These are phyloP conservation scores for Rhododendron griersonianum DNA, from an alignment of 148 eudicot genomes.

Conservation along the genomic window DNA sequence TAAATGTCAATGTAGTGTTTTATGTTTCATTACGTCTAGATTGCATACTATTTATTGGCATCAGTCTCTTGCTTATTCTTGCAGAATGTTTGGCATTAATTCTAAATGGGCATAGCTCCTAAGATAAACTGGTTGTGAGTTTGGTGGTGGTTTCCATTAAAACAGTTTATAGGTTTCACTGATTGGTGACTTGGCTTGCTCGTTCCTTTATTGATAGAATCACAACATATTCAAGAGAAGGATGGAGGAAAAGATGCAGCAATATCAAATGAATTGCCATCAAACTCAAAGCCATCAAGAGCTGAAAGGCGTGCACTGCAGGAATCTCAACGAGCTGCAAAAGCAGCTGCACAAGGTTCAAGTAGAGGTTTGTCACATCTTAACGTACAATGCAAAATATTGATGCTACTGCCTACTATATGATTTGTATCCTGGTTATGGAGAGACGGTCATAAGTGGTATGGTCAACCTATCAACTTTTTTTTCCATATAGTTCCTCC, in stretches of 20 bases:
- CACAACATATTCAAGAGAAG: constrained; percentile 31
- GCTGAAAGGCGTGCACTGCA: constrained; percentile 92
- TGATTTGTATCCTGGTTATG: neutral
- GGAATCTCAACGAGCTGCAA: constrained; percentile 93
- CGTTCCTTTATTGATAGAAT: neutral
- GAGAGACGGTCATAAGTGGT: neutral
- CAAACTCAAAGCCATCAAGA: constrained; percentile 49
- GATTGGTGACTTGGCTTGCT: neutral
- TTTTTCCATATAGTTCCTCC: neutral
- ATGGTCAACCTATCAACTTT: neutral
- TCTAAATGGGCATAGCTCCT: neutral
- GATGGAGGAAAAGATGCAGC: constrained; percentile 24
- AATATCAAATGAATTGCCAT: constrained; percentile 20
- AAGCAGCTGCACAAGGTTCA: constrained; percentile 63
- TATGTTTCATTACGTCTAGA: neutral
- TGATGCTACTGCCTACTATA: neutral
- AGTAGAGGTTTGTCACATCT: neutral
- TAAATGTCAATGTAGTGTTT: neutral
- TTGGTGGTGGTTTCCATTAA: neutral
- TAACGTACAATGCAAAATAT: neutral
- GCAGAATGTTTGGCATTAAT: neutral
- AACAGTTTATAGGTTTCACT: neutral
- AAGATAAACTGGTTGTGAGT: neutral
- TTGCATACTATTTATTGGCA: neutral
- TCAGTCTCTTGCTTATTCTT: neutral